Evolutionary conservation across 441 rosid genomes (phyloP).

Genomic region (Kokia cookei): DNA sequence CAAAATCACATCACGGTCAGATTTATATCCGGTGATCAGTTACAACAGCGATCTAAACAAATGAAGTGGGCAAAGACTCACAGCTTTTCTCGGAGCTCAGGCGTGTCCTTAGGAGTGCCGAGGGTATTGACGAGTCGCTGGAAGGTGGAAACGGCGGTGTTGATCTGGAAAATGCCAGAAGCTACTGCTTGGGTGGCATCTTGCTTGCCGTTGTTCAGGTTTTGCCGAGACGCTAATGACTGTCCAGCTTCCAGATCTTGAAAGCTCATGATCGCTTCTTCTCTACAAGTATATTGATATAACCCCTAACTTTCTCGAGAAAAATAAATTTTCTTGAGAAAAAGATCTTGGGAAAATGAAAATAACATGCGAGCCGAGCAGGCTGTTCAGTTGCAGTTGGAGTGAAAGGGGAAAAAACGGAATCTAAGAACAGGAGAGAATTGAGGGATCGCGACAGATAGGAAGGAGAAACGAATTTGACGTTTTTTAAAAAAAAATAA

Average conservation of each 20-base stretch:
- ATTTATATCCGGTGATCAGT: not conserved
- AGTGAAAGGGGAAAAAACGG: not conserved
- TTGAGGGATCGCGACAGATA: not conserved
- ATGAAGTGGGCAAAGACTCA: slow-evolving; percentile 28
- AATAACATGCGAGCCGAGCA: not conserved
- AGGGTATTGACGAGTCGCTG: slow-evolving; percentile 88
- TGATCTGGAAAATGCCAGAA: slow-evolving; percentile 94
- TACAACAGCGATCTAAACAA: not conserved
- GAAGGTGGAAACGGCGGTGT: slow-evolving; percentile 83
- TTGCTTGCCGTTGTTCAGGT: slow-evolving; percentile 46
- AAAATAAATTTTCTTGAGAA: slow-evolving; percentile 5
- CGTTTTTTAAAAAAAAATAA: not conserved
- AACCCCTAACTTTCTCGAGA: slow-evolving; percentile 12
- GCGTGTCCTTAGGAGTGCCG: slow-evolving; percentile 91
- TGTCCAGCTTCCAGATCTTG: slow-evolving; percentile 84
- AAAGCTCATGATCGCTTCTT: slow-evolving; percentile 55
- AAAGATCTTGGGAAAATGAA: not conserved
- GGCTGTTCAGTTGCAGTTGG: not conserved
- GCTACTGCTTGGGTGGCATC: slow-evolving; percentile 88
- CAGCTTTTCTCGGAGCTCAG: slow-evolving; percentile 95
- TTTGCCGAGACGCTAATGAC: slow-evolving; percentile 40
- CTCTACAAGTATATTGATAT: not conserved
- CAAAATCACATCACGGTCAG: not conserved
- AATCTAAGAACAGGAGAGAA: slow-evolving; percentile 1
- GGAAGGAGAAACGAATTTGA: not conserved